Base-by-base conservation (phyloP, 805 yeast genomes). In the Starmerella stellata region DNA sequence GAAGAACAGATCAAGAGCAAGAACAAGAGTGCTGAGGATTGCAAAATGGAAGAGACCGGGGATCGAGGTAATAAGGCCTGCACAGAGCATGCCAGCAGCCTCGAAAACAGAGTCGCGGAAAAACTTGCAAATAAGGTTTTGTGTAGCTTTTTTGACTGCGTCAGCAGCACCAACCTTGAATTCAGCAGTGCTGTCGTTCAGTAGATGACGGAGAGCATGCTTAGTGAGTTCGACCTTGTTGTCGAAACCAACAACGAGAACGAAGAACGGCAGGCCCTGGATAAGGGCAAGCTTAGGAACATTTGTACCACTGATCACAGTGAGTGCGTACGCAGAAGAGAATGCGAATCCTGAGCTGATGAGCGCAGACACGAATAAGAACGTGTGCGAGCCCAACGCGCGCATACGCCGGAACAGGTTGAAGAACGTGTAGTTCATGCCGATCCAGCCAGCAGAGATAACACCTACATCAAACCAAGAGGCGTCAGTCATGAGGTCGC, bases 261-360 rank as follows among this genome's bases (percentile, higher is more conserved):
- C 93, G 52, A 87, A 68, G 58, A 87, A 87, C 18, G 98, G 98
- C 34, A 87, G 61, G 25, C 95, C 95, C 61, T 87, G 95, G 41
- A 83, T 71, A 47, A 87, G 64, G 39, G 80, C 72, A 39, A 79
- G 62, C 39, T 81, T 63, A 7, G 93, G 74, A 24, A 87, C 75
- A 37, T 68, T 69, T 34, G 71, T 61, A 27, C 71, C 69, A 35
- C 78, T 60, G 23, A 70, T 52, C 40, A 68, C 65, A 7, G 79
- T 66, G 36, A 76, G 61, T 43, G 71, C 72, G 35, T 78, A 64
- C 2, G 95, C 94, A 47, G 79, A 70, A 41, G 82, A 62, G 51
- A 90, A 78, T 2, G 93, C 93, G 60, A 79, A 78, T 19, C 76
- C 70, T 3, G 93, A 78, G 11, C 87, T 74, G 21, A 78, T 62